phyloP scores from a whole-genome alignment of 768 basidiomycete genomes.

The Amanita phalloides region DNA sequence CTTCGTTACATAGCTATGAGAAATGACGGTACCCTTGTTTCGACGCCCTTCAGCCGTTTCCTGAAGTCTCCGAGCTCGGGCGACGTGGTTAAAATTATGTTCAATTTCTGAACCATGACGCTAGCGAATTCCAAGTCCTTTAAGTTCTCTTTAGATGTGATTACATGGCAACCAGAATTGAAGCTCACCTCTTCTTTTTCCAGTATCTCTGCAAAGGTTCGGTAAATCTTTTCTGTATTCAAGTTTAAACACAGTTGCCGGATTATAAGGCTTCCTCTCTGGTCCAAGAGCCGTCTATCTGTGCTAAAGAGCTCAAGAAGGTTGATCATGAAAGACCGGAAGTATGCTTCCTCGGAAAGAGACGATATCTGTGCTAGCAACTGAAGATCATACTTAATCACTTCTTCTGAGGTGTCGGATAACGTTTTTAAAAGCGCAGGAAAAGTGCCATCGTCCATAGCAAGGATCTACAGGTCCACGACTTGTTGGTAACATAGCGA shows the following conservation, averaged over 20 bases:
- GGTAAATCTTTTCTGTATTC: conserved; percentile 91
- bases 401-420: conserved; percentile 95
- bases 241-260: conserved; percentile 89
- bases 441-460: conserved; percentile 95
- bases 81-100: conserved; percentile 92
- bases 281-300: conserved; percentile 81
- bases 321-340: conserved; percentile 92
- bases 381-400: conserved; percentile 94
- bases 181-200: conserved; percentile 88
- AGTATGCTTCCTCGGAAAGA: conserved; percentile 90
- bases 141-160: background rate
- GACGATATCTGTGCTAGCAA: conserved; percentile 96
- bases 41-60: conserved; percentile 83
- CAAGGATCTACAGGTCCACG: conserved; percentile 55
- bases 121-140: conserved; percentile 97
- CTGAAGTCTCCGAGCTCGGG: conserved; percentile 94
- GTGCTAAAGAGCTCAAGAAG: conserved; percentile 93
- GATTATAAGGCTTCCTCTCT: conserved; percentile 90
- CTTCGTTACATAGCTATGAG: background rate
- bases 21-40: conserved; percentile 61
- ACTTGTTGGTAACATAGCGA: background rate
- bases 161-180: background rate
- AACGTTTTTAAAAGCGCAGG: conserved; percentile 91
- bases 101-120: conserved; percentile 95
- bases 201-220: conserved; percentile 92